These are phyloP conservation scores for Aspergillaceae sp. DNA, from an alignment of 2,329 filamentous ascomycete species.

Conservation along the genomic window DNA sequence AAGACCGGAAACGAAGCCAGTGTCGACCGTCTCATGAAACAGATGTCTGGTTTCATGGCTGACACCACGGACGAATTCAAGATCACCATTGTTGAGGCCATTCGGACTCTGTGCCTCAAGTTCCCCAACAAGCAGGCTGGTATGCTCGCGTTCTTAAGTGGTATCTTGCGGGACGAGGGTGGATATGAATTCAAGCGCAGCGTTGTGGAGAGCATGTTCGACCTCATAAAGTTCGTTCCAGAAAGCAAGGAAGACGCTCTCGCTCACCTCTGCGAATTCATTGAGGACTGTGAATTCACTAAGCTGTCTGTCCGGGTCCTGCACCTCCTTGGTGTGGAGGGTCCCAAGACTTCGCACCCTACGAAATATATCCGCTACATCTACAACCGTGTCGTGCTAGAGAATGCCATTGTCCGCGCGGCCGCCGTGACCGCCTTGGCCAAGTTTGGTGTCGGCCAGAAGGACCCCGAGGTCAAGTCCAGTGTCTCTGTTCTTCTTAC, in stretches of 20 bases:
- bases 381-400: constrained; percentile 94
- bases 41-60: constrained; percentile 96
- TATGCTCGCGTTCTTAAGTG: constrained; percentile 94
- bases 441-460: constrained; percentile 95
- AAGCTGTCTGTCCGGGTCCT: constrained; percentile 93
- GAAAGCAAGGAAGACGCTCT: constrained; percentile 71
- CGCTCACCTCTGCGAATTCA: constrained; percentile 95
- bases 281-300: constrained; percentile 98
- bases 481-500: constrained; percentile 89
- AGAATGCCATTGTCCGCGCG: constrained; percentile 91
- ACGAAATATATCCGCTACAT: constrained; percentile 99
- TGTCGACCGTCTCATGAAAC: constrained; percentile 95
- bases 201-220: constrained; percentile 98
- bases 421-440: constrained; percentile 91
- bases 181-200: constrained; percentile 97
- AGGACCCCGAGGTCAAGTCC: constrained; percentile 92
- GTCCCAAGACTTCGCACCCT: constrained; percentile 87
- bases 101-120: constrained; percentile 91
- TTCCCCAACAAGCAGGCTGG: constrained; percentile 97
- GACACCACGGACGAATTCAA: constrained; percentile 99
- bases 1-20: constrained; percentile 98
- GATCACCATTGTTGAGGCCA: constrained; percentile 98
- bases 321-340: constrained; percentile 87
- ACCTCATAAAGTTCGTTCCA: constrained; percentile 96
- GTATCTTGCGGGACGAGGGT: constrained; percentile 92